Base-by-base conservation (phyloP, 768 basidiomycete genomes). In the Amyloporia xantha region DNA sequence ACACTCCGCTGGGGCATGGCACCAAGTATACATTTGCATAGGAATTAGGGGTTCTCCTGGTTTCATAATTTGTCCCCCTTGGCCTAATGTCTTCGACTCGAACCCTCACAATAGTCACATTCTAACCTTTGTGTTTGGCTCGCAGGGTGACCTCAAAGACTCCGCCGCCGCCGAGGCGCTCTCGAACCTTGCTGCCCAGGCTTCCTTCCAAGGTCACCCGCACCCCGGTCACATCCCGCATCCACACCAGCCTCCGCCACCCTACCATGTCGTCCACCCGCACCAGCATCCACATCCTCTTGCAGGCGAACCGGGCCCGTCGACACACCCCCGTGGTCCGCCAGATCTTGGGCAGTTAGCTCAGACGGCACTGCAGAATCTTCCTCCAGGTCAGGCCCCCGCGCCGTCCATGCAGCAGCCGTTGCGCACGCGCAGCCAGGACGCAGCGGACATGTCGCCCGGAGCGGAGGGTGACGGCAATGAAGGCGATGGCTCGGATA, bases 141-240 rank as follows among this genome's bases (percentile, higher is more conserved):
- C 45, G 27, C 72, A 73, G 59, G 75, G 74, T 26, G 75, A 74
- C 50, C 67, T 72, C 50, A 79, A 80, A 52, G 80, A 82, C 58
- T 60, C 61, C 0, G 81, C 83, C 44, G 79, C 82, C 1, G 75
- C 79, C 4, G 78, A 82, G 51, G 72, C 76, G 1, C 68, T 79
- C 2, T 77, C 77, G 9, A 77, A 77, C 39, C 74, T 80, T 41
- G 67, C 77, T 1, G 76, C 76, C 59, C 62, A 68, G 19, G 66
- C 70, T 5, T 65, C 44, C 6, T 52, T 50, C 11, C 50, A 49
- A 28, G 19, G 35, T 9, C 52, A 51, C 15, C 42, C 42, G 21
- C 48, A 42, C 27, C 48, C 48, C 13, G 41, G 43, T 13, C 47
- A 49, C 4, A 41, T 44, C 20, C 28, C 54, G 12, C 52, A 49